Conservation (phyloP, 306 rosid species). For the Fagus sylvatica region DNA sequence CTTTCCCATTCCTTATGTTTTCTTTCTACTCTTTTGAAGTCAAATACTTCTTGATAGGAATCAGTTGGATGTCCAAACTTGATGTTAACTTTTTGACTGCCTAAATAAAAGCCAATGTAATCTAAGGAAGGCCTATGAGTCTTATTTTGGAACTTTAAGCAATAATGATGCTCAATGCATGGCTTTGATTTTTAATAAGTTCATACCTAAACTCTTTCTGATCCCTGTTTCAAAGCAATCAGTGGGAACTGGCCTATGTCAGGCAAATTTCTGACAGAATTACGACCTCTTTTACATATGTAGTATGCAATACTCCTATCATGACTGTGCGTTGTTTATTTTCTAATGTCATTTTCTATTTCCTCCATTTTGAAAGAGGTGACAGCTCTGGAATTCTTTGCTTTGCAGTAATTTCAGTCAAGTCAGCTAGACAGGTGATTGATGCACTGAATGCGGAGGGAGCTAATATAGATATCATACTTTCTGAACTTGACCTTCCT, state of each 20-base stretch:
- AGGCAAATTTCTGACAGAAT: not conserved
- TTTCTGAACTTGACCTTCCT: constrained; percentile 90
- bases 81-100: not conserved
- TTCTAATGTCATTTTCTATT: not conserved
- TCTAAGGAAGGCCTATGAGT: not conserved
- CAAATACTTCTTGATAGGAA: not conserved
- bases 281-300: not conserved
- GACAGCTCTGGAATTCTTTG: constrained; percentile 22
- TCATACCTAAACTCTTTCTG: not conserved
- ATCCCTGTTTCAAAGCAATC: not conserved
- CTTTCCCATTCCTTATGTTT: not conserved
- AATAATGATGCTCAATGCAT: not conserved
- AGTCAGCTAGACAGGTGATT: constrained; percentile 85
- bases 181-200: not conserved
- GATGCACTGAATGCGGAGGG: constrained; percentile 97
- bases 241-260: not conserved
- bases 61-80: not conserved
- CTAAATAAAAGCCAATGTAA: not conserved
- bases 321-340: not conserved
- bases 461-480: constrained; percentile 84
- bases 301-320: not conserved
- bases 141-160: not conserved
- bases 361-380: not conserved
- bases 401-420: constrained; percentile 70
- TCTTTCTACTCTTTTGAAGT: not conserved